Evolutionary conservation across 169 alveolate genomes (phyloP).

Genomic region (Plasmodium knowlesi): DNA sequence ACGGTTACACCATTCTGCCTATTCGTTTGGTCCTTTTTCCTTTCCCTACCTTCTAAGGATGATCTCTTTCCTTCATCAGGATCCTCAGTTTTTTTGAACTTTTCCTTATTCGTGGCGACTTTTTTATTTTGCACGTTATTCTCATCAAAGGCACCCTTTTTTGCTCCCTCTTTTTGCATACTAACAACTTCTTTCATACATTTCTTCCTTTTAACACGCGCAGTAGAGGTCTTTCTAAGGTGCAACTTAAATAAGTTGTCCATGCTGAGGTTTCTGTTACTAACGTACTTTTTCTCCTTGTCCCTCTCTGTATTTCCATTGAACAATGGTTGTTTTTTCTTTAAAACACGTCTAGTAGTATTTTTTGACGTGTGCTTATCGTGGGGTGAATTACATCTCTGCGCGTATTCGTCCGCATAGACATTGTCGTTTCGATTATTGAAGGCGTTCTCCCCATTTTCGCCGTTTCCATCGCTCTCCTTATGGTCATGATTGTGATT

Average conservation of each 20-base stretch:
- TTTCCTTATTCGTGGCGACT: background rate
- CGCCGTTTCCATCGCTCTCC: background rate
- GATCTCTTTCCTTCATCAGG: background rate
- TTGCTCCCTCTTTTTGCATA: background rate
- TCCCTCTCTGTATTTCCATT: background rate
- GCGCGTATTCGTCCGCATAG: background rate
- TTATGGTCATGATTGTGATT: background rate
- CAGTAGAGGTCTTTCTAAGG: background rate
- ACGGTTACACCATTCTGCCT: background rate
- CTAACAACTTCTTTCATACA: background rate
- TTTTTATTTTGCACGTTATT: background rate
- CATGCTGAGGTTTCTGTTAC: constrained; percentile 31
- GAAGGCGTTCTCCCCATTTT: background rate
- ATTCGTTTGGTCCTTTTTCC: background rate
- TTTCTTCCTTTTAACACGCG: background rate
- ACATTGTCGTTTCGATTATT: background rate
- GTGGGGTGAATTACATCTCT: background rate
- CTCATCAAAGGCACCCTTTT: background rate
- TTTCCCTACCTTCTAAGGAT: background rate
- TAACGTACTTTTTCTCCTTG: constrained; percentile 13
- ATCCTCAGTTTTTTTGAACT: background rate
- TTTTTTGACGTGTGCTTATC: background rate
- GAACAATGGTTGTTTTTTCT: background rate
- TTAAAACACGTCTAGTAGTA: background rate
- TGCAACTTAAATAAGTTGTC: constrained; percentile 6